phyloP scores from a whole-genome alignment of 2,329 filamentous ascomycete species.

The Aspergillus versicolor region DNA sequence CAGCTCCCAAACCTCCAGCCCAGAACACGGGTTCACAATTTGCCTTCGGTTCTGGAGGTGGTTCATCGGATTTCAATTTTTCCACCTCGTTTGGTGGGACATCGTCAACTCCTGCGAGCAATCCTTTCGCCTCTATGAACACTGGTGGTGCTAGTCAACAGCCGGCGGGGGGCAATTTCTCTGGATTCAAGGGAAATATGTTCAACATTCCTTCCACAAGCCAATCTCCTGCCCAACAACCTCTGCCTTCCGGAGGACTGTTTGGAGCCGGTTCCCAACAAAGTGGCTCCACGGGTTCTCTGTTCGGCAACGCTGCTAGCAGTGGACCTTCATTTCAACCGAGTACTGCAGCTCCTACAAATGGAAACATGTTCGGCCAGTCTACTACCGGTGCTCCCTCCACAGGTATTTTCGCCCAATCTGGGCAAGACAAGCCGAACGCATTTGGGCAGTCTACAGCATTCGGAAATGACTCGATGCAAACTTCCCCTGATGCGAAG shows the following conservation, averaged over 20 bases:
- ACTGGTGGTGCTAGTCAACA: slow-evolving; percentile 21
- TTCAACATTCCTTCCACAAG: slow-evolving; percentile 29
- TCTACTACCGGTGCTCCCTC: slow-evolving; percentile 16
- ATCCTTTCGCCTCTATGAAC: slow-evolving; percentile 37
- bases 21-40: slow-evolving; percentile 30
- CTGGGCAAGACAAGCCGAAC: slow-evolving; percentile 21
- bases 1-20: slow-evolving; percentile 20
- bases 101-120: slow-evolving; percentile 23
- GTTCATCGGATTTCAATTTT: slow-evolving; percentile 34
- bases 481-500: slow-evolving; percentile 34
- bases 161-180: slow-evolving; percentile 21
- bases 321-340: slow-evolving; percentile 14
- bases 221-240: slow-evolving; percentile 22
- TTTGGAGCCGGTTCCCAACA: slow-evolving; percentile 21
- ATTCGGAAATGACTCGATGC: slow-evolving; percentile 30
- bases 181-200: slow-evolving; percentile 33
- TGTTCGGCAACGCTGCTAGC: slow-evolving; percentile 19
- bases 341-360: slow-evolving; percentile 18
- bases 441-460: slow-evolving; percentile 30
- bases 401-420: slow-evolving; percentile 23
- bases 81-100: slow-evolving; percentile 23
- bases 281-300: slow-evolving; percentile 14
- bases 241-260: slow-evolving; percentile 20
- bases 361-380: slow-evolving; percentile 24
- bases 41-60: slow-evolving; percentile 29